Base-by-base conservation (phyloP, 192 early-diverging fungal genomes). In the Spinellus fusiger region DNA sequence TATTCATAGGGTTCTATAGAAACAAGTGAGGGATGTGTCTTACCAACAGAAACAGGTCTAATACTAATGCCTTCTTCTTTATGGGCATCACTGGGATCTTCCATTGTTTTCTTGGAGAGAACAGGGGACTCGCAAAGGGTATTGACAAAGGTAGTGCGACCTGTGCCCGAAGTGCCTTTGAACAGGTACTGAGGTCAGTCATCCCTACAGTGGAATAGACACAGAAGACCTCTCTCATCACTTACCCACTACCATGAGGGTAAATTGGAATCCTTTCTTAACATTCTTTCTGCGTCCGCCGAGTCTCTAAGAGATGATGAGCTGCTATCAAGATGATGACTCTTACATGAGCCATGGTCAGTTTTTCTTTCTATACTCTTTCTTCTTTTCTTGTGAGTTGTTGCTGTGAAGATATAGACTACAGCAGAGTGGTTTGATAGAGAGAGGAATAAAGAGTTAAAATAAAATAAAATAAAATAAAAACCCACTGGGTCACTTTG, bases 121-220 rank as follows among this genome's bases (percentile, higher is more conserved):
- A 90, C 87, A 62, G 48, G 68, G 51, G 80, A 79, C 73, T 93
- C 92, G 77, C 95, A 99, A 33, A 99, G 82, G 8, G 97, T 96
- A 82, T 99, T 99, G 50, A 98, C 86, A 80, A 99, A 98, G 37
- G 97, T 99, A 49, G 94, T 93, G 60, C 96, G 94, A n/a, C 97
- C 97, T 23, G 95, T 84, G 34, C 97, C 97, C 13, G 95, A 93
- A 35, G 90, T 86, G 59, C 93, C 92, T 91, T 61, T 27, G 15
- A 40, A 49, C 33, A 18, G 22, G 34, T 32, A 40, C 46, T 50
- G 10, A 48, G 26, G 51, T 60, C 8, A 37, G 28, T 60, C 23
- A 59, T 35, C n/a, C n/a, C n/a, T 18, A 38, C 15, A 27, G 10
- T 23, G 34, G 18, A 12, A 35, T 31, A 29, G 9, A 2, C 7